Evolutionary conservation across 345 rosid genomes (phyloP).

Genomic region (Cardamine occulta): DNA sequence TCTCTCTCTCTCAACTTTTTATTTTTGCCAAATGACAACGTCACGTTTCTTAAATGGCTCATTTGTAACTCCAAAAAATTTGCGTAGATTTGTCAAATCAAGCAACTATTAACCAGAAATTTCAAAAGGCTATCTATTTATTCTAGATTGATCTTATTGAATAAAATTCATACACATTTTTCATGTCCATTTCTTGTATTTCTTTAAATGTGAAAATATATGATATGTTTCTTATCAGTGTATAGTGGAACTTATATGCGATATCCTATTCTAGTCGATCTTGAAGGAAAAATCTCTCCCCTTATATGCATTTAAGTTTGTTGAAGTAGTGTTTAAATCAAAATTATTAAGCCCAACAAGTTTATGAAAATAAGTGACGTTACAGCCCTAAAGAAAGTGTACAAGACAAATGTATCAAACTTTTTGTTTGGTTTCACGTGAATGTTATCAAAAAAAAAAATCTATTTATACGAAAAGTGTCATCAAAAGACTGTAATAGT

Average conservation of each 20-base stretch:
- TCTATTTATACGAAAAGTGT: slow-evolving; percentile 11
- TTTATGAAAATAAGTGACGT: slow-evolving; percentile 1
- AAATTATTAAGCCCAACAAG: neutral
- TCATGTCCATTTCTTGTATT: neutral
- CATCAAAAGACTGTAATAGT: slow-evolving; percentile 31
- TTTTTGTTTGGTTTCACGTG: slow-evolving; percentile 22
- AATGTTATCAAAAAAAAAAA: slow-evolving; percentile 5
- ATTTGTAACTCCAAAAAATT: slow-evolving; percentile 8
- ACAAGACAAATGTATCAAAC: neutral
- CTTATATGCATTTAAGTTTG: neutral
- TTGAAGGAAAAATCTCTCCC: neutral
- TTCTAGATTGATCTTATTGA: neutral
- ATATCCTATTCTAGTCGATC: slow-evolving; percentile 18
- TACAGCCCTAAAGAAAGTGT: slow-evolving; percentile 2
- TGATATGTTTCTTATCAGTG: neutral
- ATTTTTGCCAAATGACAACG: neutral
- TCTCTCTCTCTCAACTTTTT: slow-evolving; percentile 18
- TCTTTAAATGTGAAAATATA: neutral
- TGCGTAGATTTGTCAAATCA: slow-evolving; percentile 19
- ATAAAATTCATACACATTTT: neutral
- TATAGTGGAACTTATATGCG: neutral
- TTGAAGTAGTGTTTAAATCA: neutral
- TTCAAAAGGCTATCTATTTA: neutral
- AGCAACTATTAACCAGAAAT: slow-evolving; percentile 2
- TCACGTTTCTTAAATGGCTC: slow-evolving; percentile 14